Conservation (phyloP, 345 rosid species). For the Triadica sebifera region DNA sequence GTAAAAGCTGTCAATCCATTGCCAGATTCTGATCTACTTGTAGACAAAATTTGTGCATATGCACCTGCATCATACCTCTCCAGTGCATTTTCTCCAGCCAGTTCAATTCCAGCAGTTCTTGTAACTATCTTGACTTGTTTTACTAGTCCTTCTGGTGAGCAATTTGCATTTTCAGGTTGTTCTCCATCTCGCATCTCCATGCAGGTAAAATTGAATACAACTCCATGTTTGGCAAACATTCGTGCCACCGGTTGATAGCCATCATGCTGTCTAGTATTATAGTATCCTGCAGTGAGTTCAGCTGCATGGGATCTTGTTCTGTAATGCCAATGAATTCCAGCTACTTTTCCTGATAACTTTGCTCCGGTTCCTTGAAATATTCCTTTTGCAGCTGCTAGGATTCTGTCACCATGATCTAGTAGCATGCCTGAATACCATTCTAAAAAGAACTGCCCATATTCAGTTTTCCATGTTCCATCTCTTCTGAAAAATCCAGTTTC, state of each 20-base stretch:
- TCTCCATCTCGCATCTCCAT: constrained; percentile 90
- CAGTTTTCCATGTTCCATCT: constrained; percentile 89
- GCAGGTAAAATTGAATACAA: constrained; percentile 87
- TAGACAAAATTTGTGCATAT: constrained; percentile 66
- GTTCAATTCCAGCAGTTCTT: constrained; percentile 51
- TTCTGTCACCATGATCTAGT: constrained; percentile 69
- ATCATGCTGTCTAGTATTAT: constrained; percentile 69
- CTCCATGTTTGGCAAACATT: constrained; percentile 65
- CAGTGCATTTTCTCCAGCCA: constrained; percentile 91
- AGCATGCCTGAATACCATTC: constrained; percentile 88
- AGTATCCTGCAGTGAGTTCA: constrained; percentile 89
- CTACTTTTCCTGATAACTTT: constrained; percentile 77
- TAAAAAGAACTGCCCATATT: constrained; percentile 84
- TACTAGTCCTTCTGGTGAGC: constrained; percentile 93
- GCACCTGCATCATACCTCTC: constrained; percentile 81
- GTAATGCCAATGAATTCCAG: constrained; percentile 98
- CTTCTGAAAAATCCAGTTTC: constrained; percentile 76
- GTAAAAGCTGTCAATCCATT: constrained; percentile 82
- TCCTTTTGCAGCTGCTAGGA: constrained; percentile 70
- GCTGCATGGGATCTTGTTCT: constrained; percentile 93
- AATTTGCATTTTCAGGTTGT: constrained; percentile 65
- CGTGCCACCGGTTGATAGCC: constrained; percentile 78
- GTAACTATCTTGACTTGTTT: constrained; percentile 81
- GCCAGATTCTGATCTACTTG: constrained; percentile 73
- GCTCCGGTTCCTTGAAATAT: constrained; percentile 66